Conservation (phyloP, 2,329 filamentous ascomycete species). For the Exophiala phaeomuriformis region DNA sequence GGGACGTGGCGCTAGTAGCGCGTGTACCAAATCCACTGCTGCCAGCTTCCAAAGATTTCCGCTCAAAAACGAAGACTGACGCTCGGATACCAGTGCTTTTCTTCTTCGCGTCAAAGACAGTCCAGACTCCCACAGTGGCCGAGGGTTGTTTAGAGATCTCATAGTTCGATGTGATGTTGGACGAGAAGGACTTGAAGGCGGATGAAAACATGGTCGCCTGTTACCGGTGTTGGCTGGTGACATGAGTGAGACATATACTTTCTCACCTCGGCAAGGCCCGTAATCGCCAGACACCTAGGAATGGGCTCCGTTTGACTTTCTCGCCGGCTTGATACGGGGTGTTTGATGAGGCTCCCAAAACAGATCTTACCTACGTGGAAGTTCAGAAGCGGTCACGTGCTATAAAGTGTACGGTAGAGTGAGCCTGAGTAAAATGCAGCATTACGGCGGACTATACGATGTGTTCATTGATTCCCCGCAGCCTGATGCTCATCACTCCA, state of each 20-base stretch:
- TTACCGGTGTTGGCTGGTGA: neutral
- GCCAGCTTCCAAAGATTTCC: constrained; percentile 66
- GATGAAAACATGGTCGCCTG: constrained; percentile 70
- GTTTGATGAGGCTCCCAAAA: neutral
- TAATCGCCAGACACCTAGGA: neutral
- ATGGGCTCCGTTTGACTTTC: neutral
- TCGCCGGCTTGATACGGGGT: neutral
- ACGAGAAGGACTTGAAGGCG: constrained; percentile 86
- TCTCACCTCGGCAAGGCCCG: neutral
- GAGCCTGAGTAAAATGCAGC: neutral
- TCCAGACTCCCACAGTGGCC: constrained; percentile 87
- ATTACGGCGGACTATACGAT: neutral
- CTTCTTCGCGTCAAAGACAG: constrained; percentile 95
- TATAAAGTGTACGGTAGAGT: neutral
- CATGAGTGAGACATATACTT: neutral
- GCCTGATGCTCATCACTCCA: neutral
- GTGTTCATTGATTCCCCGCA: neutral
- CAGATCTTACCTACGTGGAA: neutral
- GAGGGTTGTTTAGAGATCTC: constrained; percentile 66
- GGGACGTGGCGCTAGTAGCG: constrained; percentile 54
- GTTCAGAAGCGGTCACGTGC: neutral
- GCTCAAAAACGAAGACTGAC: constrained; percentile 92
- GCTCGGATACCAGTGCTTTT: constrained; percentile 84
- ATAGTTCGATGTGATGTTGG: constrained; percentile 91
- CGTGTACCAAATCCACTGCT: constrained; percentile 54